Conservation (phyloP, 108 stramenopile species). For the Bacterosira constricta region DNA sequence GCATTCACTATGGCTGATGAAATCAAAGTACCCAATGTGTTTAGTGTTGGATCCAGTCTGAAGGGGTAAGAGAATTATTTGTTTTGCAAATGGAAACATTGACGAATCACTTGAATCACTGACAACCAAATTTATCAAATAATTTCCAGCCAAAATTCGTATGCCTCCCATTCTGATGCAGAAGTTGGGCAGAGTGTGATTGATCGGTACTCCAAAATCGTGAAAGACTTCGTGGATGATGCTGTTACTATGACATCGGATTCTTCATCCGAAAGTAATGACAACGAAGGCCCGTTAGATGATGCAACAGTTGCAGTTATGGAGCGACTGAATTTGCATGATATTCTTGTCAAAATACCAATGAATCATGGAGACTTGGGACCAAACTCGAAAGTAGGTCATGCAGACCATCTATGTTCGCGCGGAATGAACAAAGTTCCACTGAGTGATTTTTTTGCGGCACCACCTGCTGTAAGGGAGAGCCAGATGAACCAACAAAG, state of each 20-base stretch:
- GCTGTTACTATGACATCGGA: conserved; percentile 29
- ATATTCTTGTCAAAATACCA: conserved; percentile 37
- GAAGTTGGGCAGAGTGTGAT: conserved; percentile 58
- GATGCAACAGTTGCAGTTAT: conserved; percentile 45
- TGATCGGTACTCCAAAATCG: conserved; percentile 43
- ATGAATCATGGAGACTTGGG: conserved; percentile 45
- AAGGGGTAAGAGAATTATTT: conserved; percentile 17
- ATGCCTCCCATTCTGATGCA: conserved; percentile 57
- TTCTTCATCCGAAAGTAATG: not conserved
- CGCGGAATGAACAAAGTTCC: conserved; percentile 46
- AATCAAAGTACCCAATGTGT: conserved; percentile 62
- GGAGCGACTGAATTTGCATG: conserved; percentile 38
- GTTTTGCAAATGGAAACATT: too few species aligned
- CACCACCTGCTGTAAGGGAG: conserved; percentile 6
- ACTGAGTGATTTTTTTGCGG: conserved; percentile 66
- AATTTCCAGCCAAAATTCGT: conserved; percentile 58
- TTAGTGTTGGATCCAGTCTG: conserved; percentile 73
- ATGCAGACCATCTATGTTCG: conserved; percentile 30
- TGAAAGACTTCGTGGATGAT: conserved; percentile 47
- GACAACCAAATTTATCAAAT: conserved; percentile 9
- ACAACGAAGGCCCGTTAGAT: conserved; percentile 1
- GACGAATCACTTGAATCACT: not conserved
- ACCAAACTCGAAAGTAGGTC: conserved; percentile 29
- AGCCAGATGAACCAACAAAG: not conserved
- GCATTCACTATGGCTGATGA: conserved; percentile 85